Evolutionary conservation across 352 stramenopile species (phyloP), one percentile per base, ranked within the genome.

Genomic region (Phytophthora melonis): DNA sequence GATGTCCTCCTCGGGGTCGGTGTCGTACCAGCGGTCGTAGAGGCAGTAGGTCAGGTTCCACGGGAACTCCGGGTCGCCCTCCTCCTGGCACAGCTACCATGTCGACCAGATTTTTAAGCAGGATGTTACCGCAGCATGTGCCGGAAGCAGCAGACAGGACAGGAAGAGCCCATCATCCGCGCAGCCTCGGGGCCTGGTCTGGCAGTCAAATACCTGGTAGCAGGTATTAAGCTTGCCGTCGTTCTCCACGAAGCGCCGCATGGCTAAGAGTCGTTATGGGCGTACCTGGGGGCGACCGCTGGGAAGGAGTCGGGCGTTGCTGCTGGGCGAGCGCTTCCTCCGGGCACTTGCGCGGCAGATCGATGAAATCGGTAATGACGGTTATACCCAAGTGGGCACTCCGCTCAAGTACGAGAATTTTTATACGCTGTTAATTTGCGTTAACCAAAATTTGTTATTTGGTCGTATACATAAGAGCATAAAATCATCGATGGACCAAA

Each of bases 101-200:
- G 11, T 49, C 41, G 14, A 49, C 14, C n/a, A n/a, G n/a, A n/a
- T n/a, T n/a, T n/a, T n/a, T n/a, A n/a, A n/a, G n/a, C n/a, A n/a
- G n/a, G n/a, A n/a, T n/a, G n/a, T n/a, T n/a, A n/a, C n/a, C n/a
- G 5, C 0, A 18, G 18, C 41, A 19, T 19, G 1, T 9, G 0
- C n/a, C n/a, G n/a, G 5, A 10, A 49, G 41, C 41, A 16, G 0
- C 0, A 0, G 13, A n/a, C 7, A 6, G 13, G 41, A 10, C 11
- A 49, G 41, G 14, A 49, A 19, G 13, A 49, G 14, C 13, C 0
- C 5, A 9, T 19, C 41, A 4, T 9, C 0, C 18, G 41, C 14
- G 41, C 14, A 19, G 41, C 41, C 41, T 49, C 41, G 13, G 13
- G 13, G 13, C 41, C 5, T n/a, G n/a, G n/a, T n/a, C n/a, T n/a